Evolutionary conservation across 352 stramenopile genomes (phyloP), one percentile per base, ranked within the genome.

Genomic region (Pythium vanterpoolii): DNA sequence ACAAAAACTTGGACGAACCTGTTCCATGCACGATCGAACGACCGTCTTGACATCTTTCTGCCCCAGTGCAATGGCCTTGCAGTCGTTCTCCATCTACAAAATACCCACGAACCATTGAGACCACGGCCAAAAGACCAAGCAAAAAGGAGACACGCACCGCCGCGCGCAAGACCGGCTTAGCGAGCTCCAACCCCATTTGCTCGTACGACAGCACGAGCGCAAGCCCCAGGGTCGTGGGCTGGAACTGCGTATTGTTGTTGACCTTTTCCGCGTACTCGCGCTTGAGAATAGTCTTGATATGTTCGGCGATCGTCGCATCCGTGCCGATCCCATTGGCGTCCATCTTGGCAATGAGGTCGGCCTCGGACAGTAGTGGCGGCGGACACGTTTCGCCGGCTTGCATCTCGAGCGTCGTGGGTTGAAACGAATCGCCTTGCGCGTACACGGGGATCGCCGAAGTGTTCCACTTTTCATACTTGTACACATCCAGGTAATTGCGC

Each of bases 251-350:
- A 46, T 96, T 78, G 49, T 77, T 89, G 64, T 98, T 97, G 30
- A 96, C 83, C 56, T 99, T 99, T 59, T 89, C 77, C 5, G 91
- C 96, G 73, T 99, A 99, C 47, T 98, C 87, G 38, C 98, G 83
- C 61, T 98, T 96, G 42, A 98, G 86, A 72, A 99, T 99, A 5
- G 96, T 99, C 56, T 98, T 96, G 66, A 99, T 99, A 62, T 99
- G 97, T 71, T 98, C 87, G 1, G 96, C 96, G 63, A 98, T 98
- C 11, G 95, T 98, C 10, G 94, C 94, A 56, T 98, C 94, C 38
- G 93, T 98, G 3, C 94, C 94, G 49, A 98, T 98, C 11, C 93
- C 92, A 40, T 98, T 90, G n/a, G 75, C 73, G 62, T 98, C 95
- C 95, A 98, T 98, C 42, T 96, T 90, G 19, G 77, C 71, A 43